Percentiles rank a stretch among this genome's conserved stretches.
phyloP scores from a whole-genome alignment of 306 rosid species.

The Gastrolobium bilobum region DNA sequence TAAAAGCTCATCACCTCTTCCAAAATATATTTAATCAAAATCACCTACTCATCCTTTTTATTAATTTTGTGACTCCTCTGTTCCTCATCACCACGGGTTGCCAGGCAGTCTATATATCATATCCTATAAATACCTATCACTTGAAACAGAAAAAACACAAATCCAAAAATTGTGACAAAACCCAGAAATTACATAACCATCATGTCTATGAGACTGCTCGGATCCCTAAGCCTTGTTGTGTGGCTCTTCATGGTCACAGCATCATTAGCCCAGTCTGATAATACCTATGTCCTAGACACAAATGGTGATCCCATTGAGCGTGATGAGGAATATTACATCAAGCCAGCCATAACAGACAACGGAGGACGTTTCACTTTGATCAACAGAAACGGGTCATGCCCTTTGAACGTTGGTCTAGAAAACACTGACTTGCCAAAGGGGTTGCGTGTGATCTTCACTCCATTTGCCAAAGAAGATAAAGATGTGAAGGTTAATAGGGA shows the following conservation, averaged over 20 bases:
- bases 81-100: too few species aligned
- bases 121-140: too few species aligned
- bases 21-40: too few species aligned
- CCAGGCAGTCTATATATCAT: too few species aligned
- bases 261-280: slow-evolving; percentile 38
- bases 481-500: slow-evolving; percentile 42
- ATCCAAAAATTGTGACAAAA: too few species aligned
- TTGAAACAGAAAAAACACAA: too few species aligned
- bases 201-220: slow-evolving; percentile 33
- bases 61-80: too few species aligned
- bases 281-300: slow-evolving; percentile 54
- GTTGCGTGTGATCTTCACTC: slow-evolving; percentile 49
- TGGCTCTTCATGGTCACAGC: slow-evolving; percentile 53
- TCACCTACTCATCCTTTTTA: too few species aligned
- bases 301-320: slow-evolving; percentile 50
- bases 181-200: background rate
- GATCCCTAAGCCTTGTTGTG: background rate
- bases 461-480: slow-evolving; percentile 43
- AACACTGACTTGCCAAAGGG: slow-evolving; percentile 28
- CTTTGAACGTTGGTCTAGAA: slow-evolving; percentile 57
- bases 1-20: too few species aligned
- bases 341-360: slow-evolving; percentile 65
- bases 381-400: slow-evolving; percentile 52
- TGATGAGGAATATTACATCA: slow-evolving; percentile 64
- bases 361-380: slow-evolving; percentile 70